These are phyloP conservation scores for Penicillium crustosum DNA, from an alignment of 2,329 filamentous ascomycete genomes.

Conservation along the genomic window DNA sequence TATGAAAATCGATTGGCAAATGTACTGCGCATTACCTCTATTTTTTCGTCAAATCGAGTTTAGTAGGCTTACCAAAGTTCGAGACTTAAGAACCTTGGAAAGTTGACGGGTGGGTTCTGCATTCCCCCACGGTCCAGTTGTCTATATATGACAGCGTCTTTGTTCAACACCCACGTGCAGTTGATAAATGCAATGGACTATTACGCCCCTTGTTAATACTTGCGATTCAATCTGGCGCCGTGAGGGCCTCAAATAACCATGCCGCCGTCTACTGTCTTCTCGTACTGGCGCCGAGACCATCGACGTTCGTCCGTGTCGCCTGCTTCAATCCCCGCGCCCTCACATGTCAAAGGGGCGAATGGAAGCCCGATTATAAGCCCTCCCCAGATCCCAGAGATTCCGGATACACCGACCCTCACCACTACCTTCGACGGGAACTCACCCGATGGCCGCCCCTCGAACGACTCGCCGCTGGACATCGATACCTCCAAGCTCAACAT, in stretches of 20 bases:
- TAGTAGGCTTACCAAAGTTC: not conserved
- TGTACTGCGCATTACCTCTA: not conserved
- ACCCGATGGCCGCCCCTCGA: constrained; percentile 23
- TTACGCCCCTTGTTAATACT: constrained; percentile 11
- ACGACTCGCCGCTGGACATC: constrained; percentile 24
- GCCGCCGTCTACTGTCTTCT: constrained; percentile 42
- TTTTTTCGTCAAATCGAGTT: not conserved
- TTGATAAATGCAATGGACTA: constrained; percentile 21
- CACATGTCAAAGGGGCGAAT: constrained; percentile 21
- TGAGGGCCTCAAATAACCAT: constrained; percentile 25
- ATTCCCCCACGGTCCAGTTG: constrained; percentile 18
- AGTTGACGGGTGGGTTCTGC: constrained; percentile 8
- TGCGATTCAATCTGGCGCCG: constrained; percentile 15
- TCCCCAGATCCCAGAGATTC: constrained; percentile 37
- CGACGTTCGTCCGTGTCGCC: constrained; percentile 37
- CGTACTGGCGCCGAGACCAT: constrained; percentile 43
- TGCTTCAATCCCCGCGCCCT: constrained; percentile 24
- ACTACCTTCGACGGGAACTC: constrained; percentile 29
- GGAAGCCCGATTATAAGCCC: constrained; percentile 26
- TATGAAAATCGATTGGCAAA: not conserved
- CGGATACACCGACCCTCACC: constrained; percentile 29
- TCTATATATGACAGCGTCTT: constrained; percentile 24
- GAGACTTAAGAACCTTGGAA: not conserved
- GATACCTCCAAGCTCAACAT: constrained; percentile 27
- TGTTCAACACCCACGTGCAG: constrained; percentile 12